Base-by-base conservation (phyloP, 768 basidiomycete species). In the Strobilomyces echinocephalus region DNA sequence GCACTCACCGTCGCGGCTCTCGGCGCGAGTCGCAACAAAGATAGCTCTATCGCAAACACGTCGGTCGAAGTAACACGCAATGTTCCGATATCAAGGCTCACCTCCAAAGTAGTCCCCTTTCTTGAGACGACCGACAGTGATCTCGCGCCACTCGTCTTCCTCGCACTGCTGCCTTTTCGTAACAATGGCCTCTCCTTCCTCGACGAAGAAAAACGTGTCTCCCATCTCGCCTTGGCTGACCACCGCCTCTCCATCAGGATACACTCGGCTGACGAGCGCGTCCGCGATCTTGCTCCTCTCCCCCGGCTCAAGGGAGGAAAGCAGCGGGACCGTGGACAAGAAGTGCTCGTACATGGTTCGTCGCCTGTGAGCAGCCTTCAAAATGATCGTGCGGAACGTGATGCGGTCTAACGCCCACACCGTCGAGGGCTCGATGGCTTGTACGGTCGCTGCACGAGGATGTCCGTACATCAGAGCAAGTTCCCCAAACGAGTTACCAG, bases 91-190 rank as follows among this genome's bases (percentile, higher is more conserved):
- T 24, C 12, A 48, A 54, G 8, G 49, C 84, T 68, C 60, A 94
- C 95, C 95, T 73, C 95, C 95, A 73, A 99, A 99, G 76, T 98
- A 99, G 68, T 99, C 95, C 8, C 95, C 95, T 65, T 94, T 92
- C 63, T 76, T 81, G 49, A 91, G 79, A 50, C 75, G 81, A 6
- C 87, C 88, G 11, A 98, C 89, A 14, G 79, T 73, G 46, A 90
- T 78, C 62, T 89, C 85, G 26, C 75, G 78, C 67, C 73, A 66
- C 43, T 81, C 76, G 0, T 81, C 85, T 43, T 80, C 79, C 16
- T 81, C 84, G 36, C 69, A 74, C 53, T 76, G 75, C 53, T 84
- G 82, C 42, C 75, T 74, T 74, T 97, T 95, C 42, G 88, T 88
- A 0, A 91, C 94, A 45, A 84, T 75, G 2, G 95, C 95, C 60